A percentile compares a stretch with the other conserved stretches of the same genome.
These are phyloP conservation scores for Mucor circinelloides DNA, from an alignment of 371 early-diverging fungal species.

Conservation along the genomic window DNA sequence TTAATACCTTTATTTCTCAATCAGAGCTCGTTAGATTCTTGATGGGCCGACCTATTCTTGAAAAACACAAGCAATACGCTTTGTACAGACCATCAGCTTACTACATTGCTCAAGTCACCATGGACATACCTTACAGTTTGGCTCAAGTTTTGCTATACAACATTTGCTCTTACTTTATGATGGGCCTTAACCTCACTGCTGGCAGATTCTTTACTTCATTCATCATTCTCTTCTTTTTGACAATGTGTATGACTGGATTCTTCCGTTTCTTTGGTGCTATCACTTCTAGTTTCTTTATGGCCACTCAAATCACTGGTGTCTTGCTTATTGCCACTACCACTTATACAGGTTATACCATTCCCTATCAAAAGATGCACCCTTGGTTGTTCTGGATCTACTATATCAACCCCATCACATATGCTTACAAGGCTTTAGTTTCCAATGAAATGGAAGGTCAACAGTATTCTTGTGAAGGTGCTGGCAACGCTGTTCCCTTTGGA, in stretches of 20 bases:
- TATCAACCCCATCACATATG: slow-evolving; percentile 75
- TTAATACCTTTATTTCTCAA: slow-evolving; percentile 60
- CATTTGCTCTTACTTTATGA: slow-evolving; percentile 64
- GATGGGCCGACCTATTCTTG: slow-evolving; percentile 62
- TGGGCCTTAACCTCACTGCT: slow-evolving; percentile 52
- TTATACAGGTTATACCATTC: slow-evolving; percentile 70
- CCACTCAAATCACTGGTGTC: slow-evolving; percentile 58
- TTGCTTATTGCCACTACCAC: slow-evolving; percentile 58
- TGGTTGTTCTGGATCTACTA: slow-evolving; percentile 77
- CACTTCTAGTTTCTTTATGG: slow-evolving; percentile 57
- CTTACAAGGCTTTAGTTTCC: slow-evolving; percentile 66
- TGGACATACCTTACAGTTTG: slow-evolving; percentile 40
- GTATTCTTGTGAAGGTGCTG: slow-evolving; percentile 53
- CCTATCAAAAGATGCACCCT: slow-evolving; percentile 64
- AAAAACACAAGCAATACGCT: slow-evolving; percentile 71
- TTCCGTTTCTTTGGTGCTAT: slow-evolving; percentile 43
- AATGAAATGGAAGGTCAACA: slow-evolving; percentile 73
- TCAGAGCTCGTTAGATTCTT: slow-evolving; percentile 54
- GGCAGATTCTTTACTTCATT: slow-evolving; percentile 59
- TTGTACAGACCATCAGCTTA: slow-evolving; percentile 68
- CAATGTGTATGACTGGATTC: slow-evolving; percentile 59
- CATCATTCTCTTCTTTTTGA: slow-evolving; percentile 46
- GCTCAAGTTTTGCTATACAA: slow-evolving; percentile 47
- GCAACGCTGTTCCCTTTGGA: slow-evolving; percentile 61
- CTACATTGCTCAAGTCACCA: slow-evolving; percentile 59